These are phyloP conservation scores for Xylaria sp. DNA, from an alignment of 2,329 filamentous ascomycete species.

Conservation along the genomic window DNA sequence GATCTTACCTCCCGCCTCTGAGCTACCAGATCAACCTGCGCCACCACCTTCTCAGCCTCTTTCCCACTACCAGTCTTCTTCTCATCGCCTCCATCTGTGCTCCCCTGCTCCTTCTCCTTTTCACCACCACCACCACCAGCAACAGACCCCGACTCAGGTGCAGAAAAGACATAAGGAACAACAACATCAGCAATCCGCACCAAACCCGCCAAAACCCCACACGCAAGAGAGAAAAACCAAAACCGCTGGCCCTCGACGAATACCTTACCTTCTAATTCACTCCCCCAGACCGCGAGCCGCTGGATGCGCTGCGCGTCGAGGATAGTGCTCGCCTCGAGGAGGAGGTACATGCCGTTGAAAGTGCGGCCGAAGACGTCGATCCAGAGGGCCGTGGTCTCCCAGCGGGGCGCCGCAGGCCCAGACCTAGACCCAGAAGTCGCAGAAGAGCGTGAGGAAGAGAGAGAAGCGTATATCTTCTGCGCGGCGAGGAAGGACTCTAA, in stretches of 20 bases:
- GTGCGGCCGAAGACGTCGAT: conserved; percentile 68
- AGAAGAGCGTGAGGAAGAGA: conserved; percentile 29
- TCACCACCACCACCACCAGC: conserved; percentile 27
- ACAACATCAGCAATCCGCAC: conserved; percentile 56
- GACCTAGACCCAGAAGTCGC: background rate
- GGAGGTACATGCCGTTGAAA: conserved; percentile 71
- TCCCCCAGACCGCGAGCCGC: conserved; percentile 63
- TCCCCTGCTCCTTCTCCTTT: conserved; percentile 36
- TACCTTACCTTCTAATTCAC: conserved; percentile 59
- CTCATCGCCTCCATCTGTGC: conserved; percentile 18
- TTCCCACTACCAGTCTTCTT: conserved; percentile 38
- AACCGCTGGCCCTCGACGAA: conserved; percentile 72
- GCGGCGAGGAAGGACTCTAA: conserved; percentile 68
- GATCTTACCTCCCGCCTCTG: conserved; percentile 48
- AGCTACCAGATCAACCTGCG: conserved; percentile 50
- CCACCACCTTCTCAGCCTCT: conserved; percentile 49
- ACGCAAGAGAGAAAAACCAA: conserved; percentile 73
- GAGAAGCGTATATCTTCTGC: conserved; percentile 54
- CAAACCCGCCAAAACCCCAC: conserved; percentile 59
- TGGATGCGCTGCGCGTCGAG: conserved; percentile 61
- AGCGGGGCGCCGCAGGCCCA: background rate
- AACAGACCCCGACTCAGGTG: conserved; percentile 47
- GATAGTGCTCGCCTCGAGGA: conserved; percentile 73
- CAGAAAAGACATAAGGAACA: conserved; percentile 52
- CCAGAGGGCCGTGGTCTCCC: conserved; percentile 46